Evolutionary conservation across 805 yeast species (phyloP).

Genomic region (Candida boleticola): DNA sequence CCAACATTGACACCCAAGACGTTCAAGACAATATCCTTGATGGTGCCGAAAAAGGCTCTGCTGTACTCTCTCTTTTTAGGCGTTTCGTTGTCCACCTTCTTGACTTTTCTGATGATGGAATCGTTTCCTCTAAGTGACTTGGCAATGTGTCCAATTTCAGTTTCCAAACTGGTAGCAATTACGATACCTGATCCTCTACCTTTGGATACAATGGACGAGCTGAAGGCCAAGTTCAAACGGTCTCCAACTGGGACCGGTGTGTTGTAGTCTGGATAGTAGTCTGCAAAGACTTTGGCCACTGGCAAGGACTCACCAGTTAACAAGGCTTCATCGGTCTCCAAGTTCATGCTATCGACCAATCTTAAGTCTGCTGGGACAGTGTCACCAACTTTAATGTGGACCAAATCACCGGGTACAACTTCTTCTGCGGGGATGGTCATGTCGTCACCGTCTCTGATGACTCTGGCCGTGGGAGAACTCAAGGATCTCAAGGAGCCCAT

Average conservation of each 20-base stretch:
- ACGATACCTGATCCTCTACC: constrained; percentile 75
- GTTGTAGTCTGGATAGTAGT: constrained; percentile 32
- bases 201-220: constrained; percentile 67
- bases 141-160: constrained; percentile 78
- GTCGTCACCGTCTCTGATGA: constrained; percentile 59
- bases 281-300: constrained; percentile 50
- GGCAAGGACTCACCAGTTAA: constrained; percentile 68
- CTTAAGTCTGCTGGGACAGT: constrained; percentile 75
- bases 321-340: constrained; percentile 70
- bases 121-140: constrained; percentile 43
- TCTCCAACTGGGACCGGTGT: constrained; percentile 63
- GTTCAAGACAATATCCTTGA: constrained; percentile 57
- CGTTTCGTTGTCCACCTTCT: constrained; percentile 39
- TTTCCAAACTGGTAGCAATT: constrained; percentile 62
- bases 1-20: constrained; percentile 76
- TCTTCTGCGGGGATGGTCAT: constrained; percentile 56
- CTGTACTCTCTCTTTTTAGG: constrained; percentile 43
- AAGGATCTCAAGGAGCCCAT: constrained; percentile 70
- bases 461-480: constrained; percentile 70
- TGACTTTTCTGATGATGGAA: constrained; percentile 38
- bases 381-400: constrained; percentile 64
- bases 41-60: constrained; percentile 47
- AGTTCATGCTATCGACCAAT: constrained; percentile 54
- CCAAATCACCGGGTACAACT: constrained; percentile 74
- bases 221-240: constrained; percentile 66